Evolutionary conservation across 257 asterid genomes (phyloP).

Genomic region (Linderniella brevidens): DNA sequence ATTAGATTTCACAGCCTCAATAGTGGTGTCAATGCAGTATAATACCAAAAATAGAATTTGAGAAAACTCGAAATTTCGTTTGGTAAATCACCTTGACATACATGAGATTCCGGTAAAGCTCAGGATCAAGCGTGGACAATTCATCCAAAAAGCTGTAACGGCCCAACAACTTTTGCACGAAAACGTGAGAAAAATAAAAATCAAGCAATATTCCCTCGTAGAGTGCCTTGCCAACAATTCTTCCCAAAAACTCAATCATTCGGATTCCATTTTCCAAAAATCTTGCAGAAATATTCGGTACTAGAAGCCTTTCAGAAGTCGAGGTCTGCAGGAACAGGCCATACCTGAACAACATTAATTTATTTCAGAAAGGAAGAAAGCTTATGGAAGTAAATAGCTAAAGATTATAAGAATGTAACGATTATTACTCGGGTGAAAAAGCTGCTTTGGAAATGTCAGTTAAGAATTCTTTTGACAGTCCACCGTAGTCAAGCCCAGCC

Average conservation of each 20-base stretch:
- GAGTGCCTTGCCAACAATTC: constrained; percentile 85
- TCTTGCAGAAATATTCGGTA: constrained; percentile 73
- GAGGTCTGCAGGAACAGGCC: constrained; percentile 87
- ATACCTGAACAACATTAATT: constrained; percentile 31
- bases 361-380: constrained; percentile 9
- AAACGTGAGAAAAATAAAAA: constrained; percentile 83
- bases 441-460: constrained; percentile 77
- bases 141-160: constrained; percentile 96
- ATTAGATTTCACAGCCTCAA: too few relatives aligned
- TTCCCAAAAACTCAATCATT: constrained; percentile 90
- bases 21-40: too few relatives aligned
- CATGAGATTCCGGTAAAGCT: constrained; percentile 76
- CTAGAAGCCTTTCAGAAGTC: constrained; percentile 69
- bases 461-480: constrained; percentile 89
- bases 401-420: constrained; percentile 7
- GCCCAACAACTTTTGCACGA: constrained; percentile 85
- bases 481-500: constrained; percentile 98
- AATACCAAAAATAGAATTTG: not conserved
- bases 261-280: constrained; percentile 70
- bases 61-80: constrained; percentile 1
- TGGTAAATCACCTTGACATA: constrained; percentile 62
- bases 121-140: constrained; percentile 89
- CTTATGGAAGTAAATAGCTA: not conserved
- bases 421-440: constrained; percentile 85
- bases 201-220: constrained; percentile 92